Conservation (phyloP, 805 yeast species). For the Huiozyma sinensis region DNA sequence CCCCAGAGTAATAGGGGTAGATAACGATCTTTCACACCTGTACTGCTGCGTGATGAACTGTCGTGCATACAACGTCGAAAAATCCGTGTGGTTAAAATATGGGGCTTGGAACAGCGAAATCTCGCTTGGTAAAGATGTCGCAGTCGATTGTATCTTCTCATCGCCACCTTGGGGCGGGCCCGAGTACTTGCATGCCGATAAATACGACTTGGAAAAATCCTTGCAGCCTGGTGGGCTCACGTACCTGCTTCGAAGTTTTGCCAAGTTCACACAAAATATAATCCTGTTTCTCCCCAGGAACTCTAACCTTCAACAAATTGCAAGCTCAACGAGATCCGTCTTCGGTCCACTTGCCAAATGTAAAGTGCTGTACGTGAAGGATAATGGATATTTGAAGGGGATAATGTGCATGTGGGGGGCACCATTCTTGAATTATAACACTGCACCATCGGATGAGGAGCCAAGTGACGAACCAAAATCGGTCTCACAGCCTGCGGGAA, state of each 20-base stretch:
- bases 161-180: constrained; percentile 93
- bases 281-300: constrained; percentile 57
- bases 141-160: constrained; percentile 41
- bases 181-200: constrained; percentile 33
- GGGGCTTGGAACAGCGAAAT: constrained; percentile 35
- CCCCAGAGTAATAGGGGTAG: constrained; percentile 50
- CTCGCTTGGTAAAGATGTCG: constrained; percentile 10
- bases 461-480: constrained; percentile 1
- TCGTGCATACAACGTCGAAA: constrained; percentile 45
- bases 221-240: constrained; percentile 40
- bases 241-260: constrained; percentile 34
- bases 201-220: constrained; percentile 37
- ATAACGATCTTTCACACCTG: constrained; percentile 48
- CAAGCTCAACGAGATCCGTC: constrained; percentile 35
- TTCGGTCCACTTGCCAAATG: constrained; percentile 36
- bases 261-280: constrained; percentile 35
- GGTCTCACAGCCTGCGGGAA: too few relatives aligned
- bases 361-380: constrained; percentile 35
- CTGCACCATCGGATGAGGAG: background rate
- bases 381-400: constrained; percentile 40
- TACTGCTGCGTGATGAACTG: constrained; percentile 59
- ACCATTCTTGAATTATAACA: constrained; percentile 25
- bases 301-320: constrained; percentile 42
- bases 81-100: constrained; percentile 36
- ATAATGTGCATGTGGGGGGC: constrained; percentile 53